Evolutionary conservation across 2,329 filamentous ascomycete genomes (phyloP).

Genomic region (Xylaria digitata): DNA sequence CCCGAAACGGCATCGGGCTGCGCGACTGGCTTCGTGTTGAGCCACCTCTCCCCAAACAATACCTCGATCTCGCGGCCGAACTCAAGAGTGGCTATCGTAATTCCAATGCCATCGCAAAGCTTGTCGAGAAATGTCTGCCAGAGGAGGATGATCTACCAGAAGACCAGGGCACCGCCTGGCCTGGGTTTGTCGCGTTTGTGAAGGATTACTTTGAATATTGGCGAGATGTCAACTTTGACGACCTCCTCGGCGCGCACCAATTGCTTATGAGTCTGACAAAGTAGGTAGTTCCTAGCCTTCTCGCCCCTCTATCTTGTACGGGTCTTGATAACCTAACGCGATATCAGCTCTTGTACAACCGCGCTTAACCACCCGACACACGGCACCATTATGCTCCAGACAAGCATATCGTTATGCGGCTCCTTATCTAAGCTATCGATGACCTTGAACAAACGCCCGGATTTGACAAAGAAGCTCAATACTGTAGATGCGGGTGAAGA

Average conservation of each 20-base stretch:
- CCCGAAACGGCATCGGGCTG: conserved; percentile 72
- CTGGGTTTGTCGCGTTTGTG: conserved; percentile 81
- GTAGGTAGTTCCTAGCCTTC: conserved; percentile 60
- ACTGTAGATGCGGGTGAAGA: conserved; percentile 69
- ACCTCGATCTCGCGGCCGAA: conserved; percentile 75
- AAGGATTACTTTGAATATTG: conserved; percentile 84
- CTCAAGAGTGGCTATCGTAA: conserved; percentile 69
- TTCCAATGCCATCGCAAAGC: conserved; percentile 66
- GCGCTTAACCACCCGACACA: conserved; percentile 83
- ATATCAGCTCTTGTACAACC: conserved; percentile 78
- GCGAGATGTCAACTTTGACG: conserved; percentile 80
- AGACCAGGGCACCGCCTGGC: conserved; percentile 76
- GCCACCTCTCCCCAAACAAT: conserved; percentile 74
- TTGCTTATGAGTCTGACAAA: conserved; percentile 78
- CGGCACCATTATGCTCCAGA: conserved; percentile 84
- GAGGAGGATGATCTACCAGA: conserved; percentile 72
- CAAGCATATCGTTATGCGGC: conserved; percentile 83
- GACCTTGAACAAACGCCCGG: conserved; percentile 81
- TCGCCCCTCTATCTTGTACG: not conserved
- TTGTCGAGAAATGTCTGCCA: conserved; percentile 73
- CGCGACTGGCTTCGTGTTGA: conserved; percentile 80
- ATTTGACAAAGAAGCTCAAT: conserved; percentile 76
- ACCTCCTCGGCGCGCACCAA: conserved; percentile 80
- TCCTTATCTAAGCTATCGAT: conserved; percentile 86
- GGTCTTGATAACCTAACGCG: conserved; percentile 23